A percentile compares a stretch with the other conserved stretches of the same genome.
phyloP scores from a whole-genome alignment of 495 filamentous ascomycete species.

The Lineolata rhizophorae region DNA sequence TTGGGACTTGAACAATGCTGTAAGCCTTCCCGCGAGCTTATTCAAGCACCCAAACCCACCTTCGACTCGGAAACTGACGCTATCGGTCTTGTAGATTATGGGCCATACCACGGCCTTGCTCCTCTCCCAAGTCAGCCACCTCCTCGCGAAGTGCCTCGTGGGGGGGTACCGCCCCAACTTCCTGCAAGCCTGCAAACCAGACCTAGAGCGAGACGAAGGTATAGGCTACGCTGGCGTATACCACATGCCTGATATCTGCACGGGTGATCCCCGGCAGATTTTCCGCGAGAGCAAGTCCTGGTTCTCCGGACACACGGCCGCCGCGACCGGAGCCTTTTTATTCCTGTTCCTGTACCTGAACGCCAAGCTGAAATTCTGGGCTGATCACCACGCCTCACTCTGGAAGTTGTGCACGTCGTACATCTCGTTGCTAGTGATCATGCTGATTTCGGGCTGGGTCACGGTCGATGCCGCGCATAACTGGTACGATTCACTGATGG shows the following conservation, averaged over 20 bases:
- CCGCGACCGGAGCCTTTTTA: constrained; percentile 27
- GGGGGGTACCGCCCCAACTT: constrained; percentile 30
- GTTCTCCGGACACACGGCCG: constrained; percentile 31
- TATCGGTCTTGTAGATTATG: no score
- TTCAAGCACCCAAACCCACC: no score
- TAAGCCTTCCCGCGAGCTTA: no score
- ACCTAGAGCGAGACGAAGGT: constrained; percentile 18
- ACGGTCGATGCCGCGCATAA: constrained; percentile 35
- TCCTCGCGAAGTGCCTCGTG: constrained; percentile 30
- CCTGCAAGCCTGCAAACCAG: constrained; percentile 28
- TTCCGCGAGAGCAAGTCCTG: constrained; percentile 26
- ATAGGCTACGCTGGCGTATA: no score
- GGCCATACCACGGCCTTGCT: constrained; percentile 39
- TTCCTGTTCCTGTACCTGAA: constrained; percentile 32
- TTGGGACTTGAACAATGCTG: constrained; percentile 43
- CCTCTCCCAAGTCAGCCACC: constrained; percentile 32
- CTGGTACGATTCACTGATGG: constrained; percentile 20
- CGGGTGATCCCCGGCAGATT: constrained; percentile 21
- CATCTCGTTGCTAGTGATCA: constrained; percentile 33
- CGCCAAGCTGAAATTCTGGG: constrained; percentile 31
- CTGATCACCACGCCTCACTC: constrained; percentile 37
- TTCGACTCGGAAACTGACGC: no score
- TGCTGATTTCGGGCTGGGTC: constrained; percentile 32
- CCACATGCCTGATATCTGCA: no score
- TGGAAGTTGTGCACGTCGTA: constrained; percentile 39